Evolutionary conservation across 805 yeast genomes (phyloP).

Genomic region (Myxozyma lipomycoides): DNA sequence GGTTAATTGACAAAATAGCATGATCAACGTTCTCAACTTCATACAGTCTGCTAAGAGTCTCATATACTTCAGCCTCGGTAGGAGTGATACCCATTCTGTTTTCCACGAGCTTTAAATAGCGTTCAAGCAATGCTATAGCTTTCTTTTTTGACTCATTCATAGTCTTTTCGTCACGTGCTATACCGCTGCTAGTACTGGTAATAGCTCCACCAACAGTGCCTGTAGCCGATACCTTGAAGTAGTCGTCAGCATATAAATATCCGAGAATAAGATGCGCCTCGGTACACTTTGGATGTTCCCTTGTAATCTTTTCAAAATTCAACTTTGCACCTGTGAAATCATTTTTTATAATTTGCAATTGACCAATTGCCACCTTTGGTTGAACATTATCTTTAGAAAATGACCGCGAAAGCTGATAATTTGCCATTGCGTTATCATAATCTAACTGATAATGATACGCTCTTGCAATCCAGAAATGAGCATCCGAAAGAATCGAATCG

Average conservation of each 20-base stretch:
- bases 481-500: conserved; percentile 53
- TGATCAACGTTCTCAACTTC: conserved; percentile 62
- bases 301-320: conserved; percentile 71
- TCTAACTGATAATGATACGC: conserved; percentile 59
- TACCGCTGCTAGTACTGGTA: conserved; percentile 1
- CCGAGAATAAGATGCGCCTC: conserved; percentile 74
- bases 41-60: conserved; percentile 64
- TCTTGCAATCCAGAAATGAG: conserved; percentile 82
- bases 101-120: conserved; percentile 60
- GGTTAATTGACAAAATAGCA: conserved; percentile 59
- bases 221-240: conserved; percentile 36
- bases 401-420: conserved; percentile 68
- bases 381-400: conserved; percentile 57
- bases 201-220: conserved; percentile 1
- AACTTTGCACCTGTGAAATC: conserved; percentile 78
- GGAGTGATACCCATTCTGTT: conserved; percentile 50
- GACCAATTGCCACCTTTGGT: conserved; percentile 80
- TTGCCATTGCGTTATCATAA: conserved; percentile 62
- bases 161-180: conserved; percentile 21
- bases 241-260: conserved; percentile 51
- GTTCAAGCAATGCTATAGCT: conserved; percentile 64
- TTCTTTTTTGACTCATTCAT: conserved; percentile 41
- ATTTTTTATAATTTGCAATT: conserved; percentile 71
- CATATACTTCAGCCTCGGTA: conserved; percentile 59
- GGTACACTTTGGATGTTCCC: conserved; percentile 60